These are phyloP conservation scores for Heimioporus sp. DNA, from an alignment of 768 basidiomycete species.

Conservation along the genomic window DNA sequence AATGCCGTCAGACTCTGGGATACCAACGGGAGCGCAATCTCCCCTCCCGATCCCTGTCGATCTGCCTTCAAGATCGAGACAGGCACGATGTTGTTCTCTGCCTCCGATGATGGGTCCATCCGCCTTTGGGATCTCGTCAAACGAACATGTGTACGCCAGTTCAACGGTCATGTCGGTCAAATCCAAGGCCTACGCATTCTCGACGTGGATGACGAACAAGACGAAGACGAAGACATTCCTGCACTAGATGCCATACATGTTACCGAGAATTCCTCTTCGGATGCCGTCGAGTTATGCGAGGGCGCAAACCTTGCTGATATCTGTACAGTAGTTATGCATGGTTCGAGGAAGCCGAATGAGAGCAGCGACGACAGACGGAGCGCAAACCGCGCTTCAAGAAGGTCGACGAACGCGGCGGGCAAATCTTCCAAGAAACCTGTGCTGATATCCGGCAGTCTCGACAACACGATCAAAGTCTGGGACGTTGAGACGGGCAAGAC, in stretches of 20 bases:
- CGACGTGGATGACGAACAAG: constrained; percentile 54
- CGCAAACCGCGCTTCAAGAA: constrained; percentile 3
- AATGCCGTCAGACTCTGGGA: constrained; percentile 96
- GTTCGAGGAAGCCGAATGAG: constrained; percentile 11
- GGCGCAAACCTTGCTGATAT: constrained; percentile 17
- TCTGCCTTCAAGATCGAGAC: constrained; percentile 57
- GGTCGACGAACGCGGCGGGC: too few species aligned
- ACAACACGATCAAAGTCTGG: constrained; percentile 97
- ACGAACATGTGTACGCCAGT: constrained; percentile 78
- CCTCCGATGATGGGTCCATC: constrained; percentile 92
- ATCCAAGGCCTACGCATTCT: constrained; percentile 89
- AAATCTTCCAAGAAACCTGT: constrained; percentile 53
- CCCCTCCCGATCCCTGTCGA: constrained; percentile 19
- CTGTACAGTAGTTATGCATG: constrained; percentile 32
- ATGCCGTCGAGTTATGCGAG: constrained; percentile 13
- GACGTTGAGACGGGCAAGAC: constrained; percentile 85
- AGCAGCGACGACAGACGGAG: constrained; percentile 10
- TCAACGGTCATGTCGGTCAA: constrained; percentile 90
- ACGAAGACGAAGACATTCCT: constrained; percentile 16
- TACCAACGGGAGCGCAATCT: constrained; percentile 19
- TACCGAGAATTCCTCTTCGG: constrained; percentile 13
- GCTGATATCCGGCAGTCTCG: constrained; percentile 85
- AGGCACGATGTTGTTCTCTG: constrained; percentile 96
- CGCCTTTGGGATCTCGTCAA: constrained; percentile 89
- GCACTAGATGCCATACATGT: constrained; percentile 10